Evolutionary conservation across 2,329 filamentous ascomycete species (phyloP).

Genomic region (Sphaerulina populicola): DNA sequence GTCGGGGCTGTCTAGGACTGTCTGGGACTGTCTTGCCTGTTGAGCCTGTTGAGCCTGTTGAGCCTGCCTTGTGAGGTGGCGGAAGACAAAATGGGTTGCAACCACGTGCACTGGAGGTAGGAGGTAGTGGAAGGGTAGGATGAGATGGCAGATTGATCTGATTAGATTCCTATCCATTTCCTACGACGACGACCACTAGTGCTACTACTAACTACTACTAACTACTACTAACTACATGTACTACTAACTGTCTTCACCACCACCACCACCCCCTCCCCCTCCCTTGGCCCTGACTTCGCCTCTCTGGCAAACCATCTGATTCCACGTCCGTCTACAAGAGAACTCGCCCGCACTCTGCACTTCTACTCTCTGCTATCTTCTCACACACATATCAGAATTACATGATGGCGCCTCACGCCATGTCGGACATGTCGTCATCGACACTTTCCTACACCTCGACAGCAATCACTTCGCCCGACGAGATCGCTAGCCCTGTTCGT

Average conservation of each 20-base stretch:
- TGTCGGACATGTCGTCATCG: constrained; percentile 12
- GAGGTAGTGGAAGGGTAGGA: too few relatives aligned
- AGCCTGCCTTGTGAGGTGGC: too few relatives aligned
- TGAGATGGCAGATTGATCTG: constrained; percentile 7
- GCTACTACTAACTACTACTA: too few relatives aligned
- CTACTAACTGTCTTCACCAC: too few relatives aligned
- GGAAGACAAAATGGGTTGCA: background rate
- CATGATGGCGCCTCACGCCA: constrained; percentile 21
- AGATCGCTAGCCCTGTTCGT: constrained; percentile 15
- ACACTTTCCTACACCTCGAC: constrained; percentile 9
- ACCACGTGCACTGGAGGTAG: too few relatives aligned
- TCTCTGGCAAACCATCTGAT: background rate
- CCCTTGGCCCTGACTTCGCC: too few relatives aligned
- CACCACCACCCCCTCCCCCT: too few relatives aligned
- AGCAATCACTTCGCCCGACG: constrained; percentile 13
- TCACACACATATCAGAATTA: background rate
- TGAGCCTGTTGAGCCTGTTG: too few relatives aligned
- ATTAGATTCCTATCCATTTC: constrained; percentile 4
- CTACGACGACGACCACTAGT: too few relatives aligned
- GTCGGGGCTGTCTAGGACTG: too few relatives aligned
- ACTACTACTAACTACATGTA: too few relatives aligned
- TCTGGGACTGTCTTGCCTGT: too few relatives aligned
- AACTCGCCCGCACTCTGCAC: background rate
- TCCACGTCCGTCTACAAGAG: background rate
- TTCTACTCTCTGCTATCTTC: background rate